Percentiles rank a stretch among this genome's conserved stretches.
Evolutionary conservation across 2,329 filamentous ascomycete species (phyloP).

Genomic region (Paraconiothyrium brasiliense): DNA sequence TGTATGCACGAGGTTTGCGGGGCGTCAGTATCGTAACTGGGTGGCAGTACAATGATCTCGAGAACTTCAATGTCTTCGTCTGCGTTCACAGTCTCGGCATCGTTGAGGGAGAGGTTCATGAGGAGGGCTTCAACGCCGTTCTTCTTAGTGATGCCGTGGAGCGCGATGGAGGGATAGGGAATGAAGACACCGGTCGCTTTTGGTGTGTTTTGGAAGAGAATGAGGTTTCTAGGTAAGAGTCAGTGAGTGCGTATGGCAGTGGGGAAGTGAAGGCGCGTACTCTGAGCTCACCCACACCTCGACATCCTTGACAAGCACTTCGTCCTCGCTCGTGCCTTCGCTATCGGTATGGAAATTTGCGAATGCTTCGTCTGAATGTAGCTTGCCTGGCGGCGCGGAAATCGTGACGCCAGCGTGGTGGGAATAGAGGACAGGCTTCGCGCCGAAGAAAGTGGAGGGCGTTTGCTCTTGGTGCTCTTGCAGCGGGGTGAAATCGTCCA

Average conservation of each 20-base stretch:
- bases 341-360: conserved; percentile 53
- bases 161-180: conserved; percentile 76
- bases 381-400: conserved; percentile 65
- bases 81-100: conserved; percentile 63
- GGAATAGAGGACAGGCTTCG: conserved; percentile 75
- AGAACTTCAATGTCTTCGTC: conserved; percentile 72
- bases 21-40: conserved; percentile 31
- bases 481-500: conserved; percentile 70
- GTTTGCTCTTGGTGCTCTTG: conserved; percentile 77
- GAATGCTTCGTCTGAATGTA: conserved; percentile 58
- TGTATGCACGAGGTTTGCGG: conserved; percentile 48
- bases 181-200: conserved; percentile 71
- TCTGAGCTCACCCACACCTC: conserved; percentile 60
- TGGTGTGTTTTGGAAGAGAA: conserved; percentile 67
- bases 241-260: conserved; percentile 11
- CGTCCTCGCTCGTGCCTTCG: conserved; percentile 35
- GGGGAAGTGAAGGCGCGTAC: conserved; percentile 35
- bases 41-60: conserved; percentile 73
- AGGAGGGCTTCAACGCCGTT: conserved; percentile 45
- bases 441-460: conserved; percentile 74
- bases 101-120: conserved; percentile 56
- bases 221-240: conserved; percentile 59
- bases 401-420: conserved; percentile 67
- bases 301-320: conserved; percentile 49
- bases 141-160: conserved; percentile 76